Evolutionary conservation across 2,329 filamentous ascomycete genomes (phyloP), one percentile per base, ranked within the genome.

Genomic region (Ophiostoma triangulosporum): DNA sequence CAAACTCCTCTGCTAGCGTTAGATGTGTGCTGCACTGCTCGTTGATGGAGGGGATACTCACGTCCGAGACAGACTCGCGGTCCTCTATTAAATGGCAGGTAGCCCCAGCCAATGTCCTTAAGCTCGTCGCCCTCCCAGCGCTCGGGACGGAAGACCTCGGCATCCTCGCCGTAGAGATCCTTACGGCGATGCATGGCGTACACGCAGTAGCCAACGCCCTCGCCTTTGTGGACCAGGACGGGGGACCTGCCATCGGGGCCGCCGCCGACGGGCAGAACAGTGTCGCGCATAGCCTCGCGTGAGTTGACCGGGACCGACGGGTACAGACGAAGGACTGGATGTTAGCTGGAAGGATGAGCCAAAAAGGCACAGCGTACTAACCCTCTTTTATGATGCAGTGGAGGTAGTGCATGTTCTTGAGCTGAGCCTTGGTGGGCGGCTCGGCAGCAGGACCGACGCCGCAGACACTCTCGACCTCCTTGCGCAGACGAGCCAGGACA

Each of bases 191-290:
- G 64, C 60, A 66, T 62, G 2, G 56, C 51, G 49, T 70, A 72
- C 3, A 69, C 64, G 58, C 57, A 63, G 60, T 69, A 71, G 12
- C 58, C 60, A 24, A 73, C 65, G 3, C 62, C 53, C 5, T 67
- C 65, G 24, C 72, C 73, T 45, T 69, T 69, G 15, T 62, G 64
- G 3, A 77, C 65, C 52, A 71, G 70, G 14, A 77, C 59, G 0
- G 74, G 73, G 0, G 63, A 61, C 22, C 59, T 63, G 45, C 70
- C 67, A 51, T 73, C 65, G 1, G 64, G 60, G 0, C 74, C 74
- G 53, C 74, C 74, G 45, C 74, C 74, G 1, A 62, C 58, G 2
- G 74, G 74, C 1, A 77, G 64, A 1, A 68, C 65, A 1, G 73
- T 75, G 60, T 60, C 57, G 27, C 43, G 36, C n/a, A 48, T 31